Evolutionary conservation across 441 rosid genomes (phyloP).

Genomic region (Mallotus japonicus): DNA sequence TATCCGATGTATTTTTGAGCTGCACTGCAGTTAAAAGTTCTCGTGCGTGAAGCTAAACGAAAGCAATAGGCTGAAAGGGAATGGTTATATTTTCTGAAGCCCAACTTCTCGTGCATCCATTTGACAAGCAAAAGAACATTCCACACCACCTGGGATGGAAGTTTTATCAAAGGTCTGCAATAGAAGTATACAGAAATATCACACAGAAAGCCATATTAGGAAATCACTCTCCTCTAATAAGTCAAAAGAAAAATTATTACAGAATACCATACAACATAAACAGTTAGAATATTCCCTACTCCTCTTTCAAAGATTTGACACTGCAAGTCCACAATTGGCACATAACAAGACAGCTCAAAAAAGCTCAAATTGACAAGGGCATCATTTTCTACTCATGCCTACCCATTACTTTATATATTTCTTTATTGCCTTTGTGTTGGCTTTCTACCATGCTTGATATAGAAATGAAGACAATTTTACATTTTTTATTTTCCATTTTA

Average conservation of each 20-base stretch:
- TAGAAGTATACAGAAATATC: slow-evolving; percentile 1
- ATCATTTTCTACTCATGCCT: neutral
- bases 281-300: no score
- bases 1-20: slow-evolving; percentile 75
- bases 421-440: neutral
- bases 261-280: slow-evolving; percentile 7
- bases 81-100: slow-evolving; percentile 36
- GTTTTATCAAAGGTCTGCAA: slow-evolving; percentile 71
- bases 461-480: slow-evolving; percentile 1
- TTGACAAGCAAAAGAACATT: slow-evolving; percentile 42
- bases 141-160: slow-evolving; percentile 54
- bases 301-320: neutral
- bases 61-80: slow-evolving; percentile 48
- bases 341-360: neutral
- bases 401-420: neutral
- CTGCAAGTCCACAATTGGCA: neutral
- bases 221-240: neutral
- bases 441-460: neutral
- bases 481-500: neutral
- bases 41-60: slow-evolving; percentile 61
- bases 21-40: slow-evolving; percentile 80
- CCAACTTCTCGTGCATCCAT: slow-evolving; percentile 52
- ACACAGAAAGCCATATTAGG: no score
- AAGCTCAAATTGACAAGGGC: neutral
- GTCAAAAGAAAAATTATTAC: neutral